Conservation (phyloP, 78 protist species). For the Dictyostelium purpureum region DNA sequence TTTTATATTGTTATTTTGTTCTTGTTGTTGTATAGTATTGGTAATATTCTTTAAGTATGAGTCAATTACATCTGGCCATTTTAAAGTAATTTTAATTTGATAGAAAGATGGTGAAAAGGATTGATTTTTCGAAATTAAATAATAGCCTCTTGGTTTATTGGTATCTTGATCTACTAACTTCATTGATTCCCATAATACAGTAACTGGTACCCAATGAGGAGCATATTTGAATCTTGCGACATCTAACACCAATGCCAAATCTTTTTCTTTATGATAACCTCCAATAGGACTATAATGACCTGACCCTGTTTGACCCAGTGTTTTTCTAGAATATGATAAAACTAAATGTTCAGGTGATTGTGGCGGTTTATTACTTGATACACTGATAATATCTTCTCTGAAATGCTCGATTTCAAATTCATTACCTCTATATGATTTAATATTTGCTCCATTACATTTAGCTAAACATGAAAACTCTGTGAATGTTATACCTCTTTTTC, state of each 20-base stretch:
- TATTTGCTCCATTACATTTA: conserved; percentile 84
- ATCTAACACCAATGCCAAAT: conserved; percentile 89
- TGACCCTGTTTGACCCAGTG: conserved; percentile 90
- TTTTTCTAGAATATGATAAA: conserved; percentile 72
- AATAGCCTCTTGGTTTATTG: conserved; percentile 62
- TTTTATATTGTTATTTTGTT: too few species aligned
- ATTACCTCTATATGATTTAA: conserved; percentile 38
- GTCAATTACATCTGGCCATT: conserved; percentile 42
- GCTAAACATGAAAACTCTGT: conserved; percentile 86
- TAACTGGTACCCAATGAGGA: conserved; percentile 89
- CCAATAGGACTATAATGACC: conserved; percentile 93
- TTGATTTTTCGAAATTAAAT: not conserved
- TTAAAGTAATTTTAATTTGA: conserved; percentile 18
- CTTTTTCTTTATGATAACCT: conserved; percentile 80
- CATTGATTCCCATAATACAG: conserved; percentile 69
- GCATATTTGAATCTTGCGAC: conserved; percentile 93
- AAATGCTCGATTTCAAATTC: conserved; percentile 35
- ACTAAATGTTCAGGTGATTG: conserved; percentile 31
- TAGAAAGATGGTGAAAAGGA: conserved; percentile 26
- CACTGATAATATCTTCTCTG: conserved; percentile 9
- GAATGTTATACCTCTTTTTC: conserved; percentile 72
- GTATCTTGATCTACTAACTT: conserved; percentile 24
- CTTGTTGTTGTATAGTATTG: not conserved
- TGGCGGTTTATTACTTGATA: not conserved
- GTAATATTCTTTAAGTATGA: conserved; percentile 14